Percentiles rank a stretch among this genome's conserved stretches.
Conservation (phyloP, 1,284 basidiomycete species). For the Paramarasmius palmivorus region DNA sequence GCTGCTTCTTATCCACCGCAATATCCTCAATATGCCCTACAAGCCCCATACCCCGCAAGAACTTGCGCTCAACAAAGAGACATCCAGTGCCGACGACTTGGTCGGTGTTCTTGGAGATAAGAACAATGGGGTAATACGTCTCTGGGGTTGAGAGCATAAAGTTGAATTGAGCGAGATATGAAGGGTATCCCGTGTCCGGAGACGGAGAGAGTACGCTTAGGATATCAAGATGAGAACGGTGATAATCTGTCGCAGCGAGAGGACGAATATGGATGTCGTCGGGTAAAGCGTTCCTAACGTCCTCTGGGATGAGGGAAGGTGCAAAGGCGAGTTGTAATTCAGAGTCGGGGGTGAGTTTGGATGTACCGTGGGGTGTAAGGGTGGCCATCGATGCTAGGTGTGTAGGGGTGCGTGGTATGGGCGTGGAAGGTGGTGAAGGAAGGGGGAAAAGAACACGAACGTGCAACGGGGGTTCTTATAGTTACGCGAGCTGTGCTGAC, state of each 20-base stretch:
- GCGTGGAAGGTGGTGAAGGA: background rate
- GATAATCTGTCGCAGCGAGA: conserved; percentile 83
- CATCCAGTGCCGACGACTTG: conserved; percentile 84
- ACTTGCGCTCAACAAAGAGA: conserved; percentile 91
- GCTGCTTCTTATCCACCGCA: conserved; percentile 83
- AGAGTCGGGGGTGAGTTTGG: conserved; percentile 62
- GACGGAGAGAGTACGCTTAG: conserved; percentile 80
- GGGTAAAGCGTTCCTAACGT: conserved; percentile 59
- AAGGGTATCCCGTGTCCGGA: conserved; percentile 72
- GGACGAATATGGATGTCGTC: conserved; percentile 70
- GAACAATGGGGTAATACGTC: conserved; percentile 86
- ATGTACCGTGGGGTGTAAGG: conserved; percentile 13
- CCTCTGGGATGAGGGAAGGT: conserved; percentile 60
- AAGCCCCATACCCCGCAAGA: conserved; percentile 76
- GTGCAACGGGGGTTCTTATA: background rate
- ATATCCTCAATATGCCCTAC: conserved; percentile 99
- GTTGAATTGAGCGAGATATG: conserved; percentile 72
- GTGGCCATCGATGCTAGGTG: too few relatives aligned
- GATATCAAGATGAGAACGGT: conserved; percentile 81
- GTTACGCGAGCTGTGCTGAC: too few relatives aligned
- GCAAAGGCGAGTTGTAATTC: conserved; percentile 79
- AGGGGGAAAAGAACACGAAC: background rate
- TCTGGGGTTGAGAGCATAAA: conserved; percentile 50
- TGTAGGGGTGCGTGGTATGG: background rate
- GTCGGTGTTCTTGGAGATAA: conserved; percentile 77